Conservation (phyloP, 495 filamentous ascomycete species). For the Penicillium angulare region DNA sequence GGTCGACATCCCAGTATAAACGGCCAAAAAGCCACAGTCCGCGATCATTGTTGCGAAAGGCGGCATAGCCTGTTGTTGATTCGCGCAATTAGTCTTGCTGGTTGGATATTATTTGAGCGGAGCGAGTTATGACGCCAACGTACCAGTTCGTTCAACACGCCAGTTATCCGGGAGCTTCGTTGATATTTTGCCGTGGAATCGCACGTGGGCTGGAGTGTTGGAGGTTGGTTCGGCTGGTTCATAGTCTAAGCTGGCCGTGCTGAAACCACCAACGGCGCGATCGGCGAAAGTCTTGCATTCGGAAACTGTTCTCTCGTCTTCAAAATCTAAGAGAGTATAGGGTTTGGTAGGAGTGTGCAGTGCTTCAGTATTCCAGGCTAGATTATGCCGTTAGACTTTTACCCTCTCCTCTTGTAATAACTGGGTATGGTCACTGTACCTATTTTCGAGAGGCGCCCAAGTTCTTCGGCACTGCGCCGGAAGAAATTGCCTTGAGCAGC, state of each 20-base stretch:
- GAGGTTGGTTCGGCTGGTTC: constrained; percentile 46
- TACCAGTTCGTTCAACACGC: constrained; percentile 61
- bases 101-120: background rate
- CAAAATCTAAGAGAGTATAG: constrained; percentile 55
- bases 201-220: constrained; percentile 55
- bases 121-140: constrained; percentile 36
- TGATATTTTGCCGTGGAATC: constrained; percentile 86
- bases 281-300: constrained; percentile 85
- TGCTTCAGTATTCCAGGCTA: constrained; percentile 51
- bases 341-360: constrained; percentile 49
- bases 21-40: constrained; percentile 72
- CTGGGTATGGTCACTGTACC: constrained; percentile 30
- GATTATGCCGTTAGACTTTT: constrained; percentile 8
- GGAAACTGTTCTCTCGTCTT: constrained; percentile 56
- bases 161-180: constrained; percentile 65
- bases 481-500: constrained; percentile 54
- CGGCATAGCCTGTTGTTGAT: constrained; percentile 75
- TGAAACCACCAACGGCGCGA: constrained; percentile 80
- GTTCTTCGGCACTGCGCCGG: constrained; percentile 62
- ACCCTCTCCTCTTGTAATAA: background rate
- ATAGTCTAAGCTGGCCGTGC: constrained; percentile 68
- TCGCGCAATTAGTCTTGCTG: constrained; percentile 17
- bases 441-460: constrained; percentile 56
- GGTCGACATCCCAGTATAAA: constrained; percentile 82
- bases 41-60: constrained; percentile 69